Evolutionary conservation across 176 grass and related monocot genomes (phyloP).

Genomic region (Alopecurus myosuroides): DNA sequence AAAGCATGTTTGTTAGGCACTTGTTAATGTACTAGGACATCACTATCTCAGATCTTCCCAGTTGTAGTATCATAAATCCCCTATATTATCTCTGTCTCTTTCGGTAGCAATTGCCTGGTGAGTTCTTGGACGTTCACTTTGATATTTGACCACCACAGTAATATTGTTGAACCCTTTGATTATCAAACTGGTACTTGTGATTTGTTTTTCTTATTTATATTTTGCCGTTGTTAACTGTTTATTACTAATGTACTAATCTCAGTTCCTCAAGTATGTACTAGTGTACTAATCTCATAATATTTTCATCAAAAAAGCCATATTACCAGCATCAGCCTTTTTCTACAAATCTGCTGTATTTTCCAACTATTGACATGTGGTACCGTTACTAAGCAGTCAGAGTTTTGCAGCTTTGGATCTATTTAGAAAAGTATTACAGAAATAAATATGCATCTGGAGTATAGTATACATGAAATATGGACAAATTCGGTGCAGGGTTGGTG

Average conservation of each 20-base stretch:
- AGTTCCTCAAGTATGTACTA: neutral
- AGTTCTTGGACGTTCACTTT: neutral
- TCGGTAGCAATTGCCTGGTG: neutral
- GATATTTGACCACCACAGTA: neutral
- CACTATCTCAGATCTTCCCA: neutral
- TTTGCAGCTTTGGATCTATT: neutral
- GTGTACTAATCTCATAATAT: neutral
- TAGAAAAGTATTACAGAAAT: too few relatives aligned
- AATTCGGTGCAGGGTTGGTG: neutral
- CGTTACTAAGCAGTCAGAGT: neutral
- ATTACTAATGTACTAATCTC: neutral
- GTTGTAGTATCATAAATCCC: neutral
- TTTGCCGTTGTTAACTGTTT: neutral
- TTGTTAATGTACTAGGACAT: conserved; percentile 7
- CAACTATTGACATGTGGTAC: neutral
- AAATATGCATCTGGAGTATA: too few relatives aligned
- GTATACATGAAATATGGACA: neutral
- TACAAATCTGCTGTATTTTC: neutral
- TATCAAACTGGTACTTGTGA: neutral
- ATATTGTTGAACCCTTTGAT: neutral
- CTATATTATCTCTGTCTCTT: neutral
- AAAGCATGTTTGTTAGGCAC: neutral
- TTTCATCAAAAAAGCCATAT: neutral
- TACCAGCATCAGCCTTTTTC: neutral
- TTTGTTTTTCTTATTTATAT: neutral